phyloP scores from a whole-genome alignment of 495 filamentous ascomycete genomes.

The Physcia stellaris region DNA sequence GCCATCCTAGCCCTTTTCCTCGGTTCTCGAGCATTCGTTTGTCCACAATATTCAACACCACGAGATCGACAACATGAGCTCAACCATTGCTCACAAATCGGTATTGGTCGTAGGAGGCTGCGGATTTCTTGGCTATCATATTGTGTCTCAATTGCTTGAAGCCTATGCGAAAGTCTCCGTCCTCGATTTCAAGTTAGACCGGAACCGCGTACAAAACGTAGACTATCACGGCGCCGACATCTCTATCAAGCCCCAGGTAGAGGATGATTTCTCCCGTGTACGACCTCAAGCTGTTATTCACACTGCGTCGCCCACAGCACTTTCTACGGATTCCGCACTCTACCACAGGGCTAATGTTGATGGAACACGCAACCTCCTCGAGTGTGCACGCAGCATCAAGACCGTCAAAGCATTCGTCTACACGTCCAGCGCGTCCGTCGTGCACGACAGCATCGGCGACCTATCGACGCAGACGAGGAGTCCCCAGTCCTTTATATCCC shows the following conservation, averaged over 20 bases:
- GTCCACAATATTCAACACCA: too few species aligned
- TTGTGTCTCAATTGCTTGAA: constrained; percentile 44
- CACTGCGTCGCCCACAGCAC: constrained; percentile 12
- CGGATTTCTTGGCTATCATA: constrained; percentile 58
- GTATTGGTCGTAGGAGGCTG: constrained; percentile 57
- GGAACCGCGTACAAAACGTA: constrained; percentile 4
- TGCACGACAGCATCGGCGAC: constrained; percentile 3
- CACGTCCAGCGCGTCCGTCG: constrained; percentile 13
- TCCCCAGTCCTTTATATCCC: constrained; percentile 10
- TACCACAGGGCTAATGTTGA: constrained; percentile 11
- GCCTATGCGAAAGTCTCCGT: constrained; percentile 16
- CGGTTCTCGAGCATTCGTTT: too few species aligned
- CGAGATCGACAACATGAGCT: too few species aligned
- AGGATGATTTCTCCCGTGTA: constrained; percentile 11
- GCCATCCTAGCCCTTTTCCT: too few species aligned
- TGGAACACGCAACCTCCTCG: constrained; percentile 13
- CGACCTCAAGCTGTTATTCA: constrained; percentile 18
- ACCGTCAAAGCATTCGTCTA: constrained; percentile 16
- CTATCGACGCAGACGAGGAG: constrained; percentile 13
- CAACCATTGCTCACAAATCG: too few species aligned
- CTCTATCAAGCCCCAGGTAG: constrained; percentile 4
- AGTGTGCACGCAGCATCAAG: constrained; percentile 6
- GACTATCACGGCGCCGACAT: constrained; percentile 16
- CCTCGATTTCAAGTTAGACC: constrained; percentile 12
- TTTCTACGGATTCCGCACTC: background rate